Base-by-base conservation (phyloP, 2,329 filamentous ascomycete species). In the Aspergillus sp. region DNA sequence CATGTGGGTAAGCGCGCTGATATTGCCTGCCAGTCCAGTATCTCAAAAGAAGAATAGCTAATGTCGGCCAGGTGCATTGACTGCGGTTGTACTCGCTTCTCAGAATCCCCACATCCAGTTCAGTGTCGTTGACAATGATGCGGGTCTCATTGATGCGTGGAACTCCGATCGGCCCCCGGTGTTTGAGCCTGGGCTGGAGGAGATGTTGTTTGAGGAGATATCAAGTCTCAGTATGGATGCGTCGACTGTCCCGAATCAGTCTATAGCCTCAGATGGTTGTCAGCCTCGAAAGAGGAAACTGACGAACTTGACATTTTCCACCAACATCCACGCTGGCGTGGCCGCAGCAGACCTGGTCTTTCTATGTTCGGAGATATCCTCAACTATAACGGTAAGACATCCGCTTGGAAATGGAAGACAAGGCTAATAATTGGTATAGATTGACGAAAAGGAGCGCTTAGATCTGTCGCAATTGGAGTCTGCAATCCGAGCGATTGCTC, bases 91-190 rank as follows among this genome's bases (percentile, higher is more conserved):
- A 2, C 63, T 73, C 13, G 71, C 71, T 2, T 62, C 64, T 3
- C 64, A 67, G n/a, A 72, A 71, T 32, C 68, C 69, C 1, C 61
- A 65, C 3, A 62, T 73, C 4, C 64, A 66, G 48, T 69, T 73
- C 44, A 65, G 61, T n/a, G 63, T 73, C 1, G 68, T 68, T 11
- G 71, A 72, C 51, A 59, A 60, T 5, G 65, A 73, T 49, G 58
- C 63, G 19, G 57, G 61, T 8, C 61, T 66, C 10, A 70, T 72
- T 36, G 52, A 60, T 5, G 60, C 65, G 13, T 73, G 71, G 71
- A 71, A 71, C 44, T 72, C 71, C 0, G 62, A 68, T 54, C 62
- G 60, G 21, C 57, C 66, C 27, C 71, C 69, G 0, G 59, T 71
- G n/a, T 59, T 63, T n/a, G 71, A 73, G 47, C 69, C 71, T 0